Conservation (phyloP, 371 early-diverging fungal genomes). For the Mucor racemosus region DNA sequence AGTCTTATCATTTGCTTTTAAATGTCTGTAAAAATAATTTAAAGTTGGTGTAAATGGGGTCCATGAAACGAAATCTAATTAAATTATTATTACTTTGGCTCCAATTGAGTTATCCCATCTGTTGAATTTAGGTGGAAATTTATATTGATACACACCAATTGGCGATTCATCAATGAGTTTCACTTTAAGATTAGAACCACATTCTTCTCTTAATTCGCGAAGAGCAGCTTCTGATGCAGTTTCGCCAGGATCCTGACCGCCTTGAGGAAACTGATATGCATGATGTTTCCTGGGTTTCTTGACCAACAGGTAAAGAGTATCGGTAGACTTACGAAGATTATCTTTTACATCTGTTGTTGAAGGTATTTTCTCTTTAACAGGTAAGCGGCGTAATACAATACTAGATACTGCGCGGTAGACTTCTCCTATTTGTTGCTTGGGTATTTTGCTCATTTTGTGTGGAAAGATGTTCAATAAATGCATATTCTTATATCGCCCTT, state of each 20-base stretch:
- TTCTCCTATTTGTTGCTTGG: constrained; percentile 5
- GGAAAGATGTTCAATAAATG: not conserved
- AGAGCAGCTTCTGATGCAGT: constrained; percentile 75
- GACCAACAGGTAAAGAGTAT: constrained; percentile 73
- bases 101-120: constrained; percentile 28
- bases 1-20: too few relatives aligned
- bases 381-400: constrained; percentile 23
- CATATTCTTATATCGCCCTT: not conserved
- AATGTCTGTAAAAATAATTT: too few relatives aligned
- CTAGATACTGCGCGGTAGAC: constrained; percentile 28
- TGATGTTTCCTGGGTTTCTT: constrained; percentile 63
- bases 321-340: constrained; percentile 19
- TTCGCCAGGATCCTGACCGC: constrained; percentile 67
- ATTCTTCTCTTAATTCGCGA: constrained; percentile 70
- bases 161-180: constrained; percentile 77
- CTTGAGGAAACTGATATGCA: constrained; percentile 83
- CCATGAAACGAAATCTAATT: not conserved
- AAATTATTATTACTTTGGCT: constrained; percentile 28
- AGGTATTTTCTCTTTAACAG: not conserved
- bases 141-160: constrained; percentile 65
- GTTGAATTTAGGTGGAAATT: constrained; percentile 46
- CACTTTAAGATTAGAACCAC: constrained; percentile 75
- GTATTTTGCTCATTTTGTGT: constrained; percentile 12
- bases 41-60: too few relatives aligned
- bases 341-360: not conserved